These are phyloP conservation scores for Leptodermis oblonga DNA, from an alignment of 257 asterid species.

Conservation along the genomic window DNA sequence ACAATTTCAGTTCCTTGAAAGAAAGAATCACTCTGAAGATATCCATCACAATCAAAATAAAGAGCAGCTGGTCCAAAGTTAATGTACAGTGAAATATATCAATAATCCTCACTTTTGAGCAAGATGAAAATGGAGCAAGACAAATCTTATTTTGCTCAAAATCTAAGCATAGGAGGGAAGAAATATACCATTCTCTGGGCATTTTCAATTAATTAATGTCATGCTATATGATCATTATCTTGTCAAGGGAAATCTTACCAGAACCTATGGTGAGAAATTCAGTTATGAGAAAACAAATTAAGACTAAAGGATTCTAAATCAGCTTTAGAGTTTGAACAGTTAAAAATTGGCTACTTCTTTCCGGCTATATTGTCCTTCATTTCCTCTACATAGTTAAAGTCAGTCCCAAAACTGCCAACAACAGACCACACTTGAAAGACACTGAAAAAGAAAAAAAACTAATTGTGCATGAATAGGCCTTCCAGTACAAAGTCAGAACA, in stretches of 20 bases:
- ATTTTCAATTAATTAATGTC: neutral
- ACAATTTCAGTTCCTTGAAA: neutral
- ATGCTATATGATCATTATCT: neutral
- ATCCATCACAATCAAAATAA: neutral
- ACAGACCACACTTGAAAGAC: neutral
- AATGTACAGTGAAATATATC: neutral
- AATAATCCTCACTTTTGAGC: neutral
- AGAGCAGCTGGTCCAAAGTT: neutral
- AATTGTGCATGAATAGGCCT: neutral
- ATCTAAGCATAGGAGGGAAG: neutral
- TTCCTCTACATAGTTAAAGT: neutral
- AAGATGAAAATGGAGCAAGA: neutral
- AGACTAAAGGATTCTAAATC: neutral
- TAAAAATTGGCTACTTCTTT: neutral
- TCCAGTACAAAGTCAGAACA: neutral
- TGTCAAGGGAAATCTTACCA: neutral
- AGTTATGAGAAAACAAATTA: neutral
- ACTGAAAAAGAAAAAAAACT: neutral
- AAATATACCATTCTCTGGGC: neutral
- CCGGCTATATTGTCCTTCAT: neutral
- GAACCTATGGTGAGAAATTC: neutral
- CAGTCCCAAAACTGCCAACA: neutral
- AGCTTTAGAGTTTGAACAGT: neutral
- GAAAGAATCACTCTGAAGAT: neutral
- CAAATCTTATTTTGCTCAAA: neutral